phyloP scores from a whole-genome alignment of 2,329 filamentous ascomycete genomes.

The Colletotrichum sp. region DNA sequence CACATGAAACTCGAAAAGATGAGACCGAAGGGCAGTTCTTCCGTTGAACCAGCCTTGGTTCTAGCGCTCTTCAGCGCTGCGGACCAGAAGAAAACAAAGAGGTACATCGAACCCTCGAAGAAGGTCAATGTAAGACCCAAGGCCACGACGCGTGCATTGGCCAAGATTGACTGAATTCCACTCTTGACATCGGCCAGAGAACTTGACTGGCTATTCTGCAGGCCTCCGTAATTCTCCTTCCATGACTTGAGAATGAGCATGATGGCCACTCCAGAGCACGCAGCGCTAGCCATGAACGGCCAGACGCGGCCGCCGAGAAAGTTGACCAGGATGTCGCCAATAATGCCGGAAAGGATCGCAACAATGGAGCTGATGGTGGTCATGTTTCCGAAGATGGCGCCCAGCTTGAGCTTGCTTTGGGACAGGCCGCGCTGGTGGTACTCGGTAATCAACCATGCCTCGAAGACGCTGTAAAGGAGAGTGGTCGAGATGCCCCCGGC shows the following conservation, averaged over 20 bases:
- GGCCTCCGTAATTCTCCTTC: constrained; percentile 32
- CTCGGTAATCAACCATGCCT: constrained; percentile 66
- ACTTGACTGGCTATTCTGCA: not conserved
- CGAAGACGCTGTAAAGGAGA: constrained; percentile 63
- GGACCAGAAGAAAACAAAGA: constrained; percentile 69
- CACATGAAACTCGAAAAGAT: constrained; percentile 64
- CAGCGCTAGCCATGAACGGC: constrained; percentile 55
- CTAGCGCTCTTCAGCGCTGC: constrained; percentile 54
- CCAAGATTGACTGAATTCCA: constrained; percentile 29
- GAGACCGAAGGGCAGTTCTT: constrained; percentile 46
- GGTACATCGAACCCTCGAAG: constrained; percentile 67
- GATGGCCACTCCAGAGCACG: constrained; percentile 46
- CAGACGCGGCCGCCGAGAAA: constrained; percentile 51
- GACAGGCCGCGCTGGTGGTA: constrained; percentile 53
- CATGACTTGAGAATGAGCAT: constrained; percentile 51
- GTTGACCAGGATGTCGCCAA: constrained; percentile 56
- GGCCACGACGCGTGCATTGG: constrained; percentile 54
- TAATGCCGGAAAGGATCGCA: constrained; percentile 58
- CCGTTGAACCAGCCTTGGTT: constrained; percentile 29
- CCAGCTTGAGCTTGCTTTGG: constrained; percentile 45
- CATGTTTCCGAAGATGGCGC: constrained; percentile 57
- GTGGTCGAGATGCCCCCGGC: constrained; percentile 62
- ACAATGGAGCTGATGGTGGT: constrained; percentile 59
- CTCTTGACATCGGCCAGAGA: constrained; percentile 23
- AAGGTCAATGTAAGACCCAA: constrained; percentile 58